Evolutionary conservation across 78 protist genomes (phyloP).

Genomic region (Fonticula alba): DNA sequence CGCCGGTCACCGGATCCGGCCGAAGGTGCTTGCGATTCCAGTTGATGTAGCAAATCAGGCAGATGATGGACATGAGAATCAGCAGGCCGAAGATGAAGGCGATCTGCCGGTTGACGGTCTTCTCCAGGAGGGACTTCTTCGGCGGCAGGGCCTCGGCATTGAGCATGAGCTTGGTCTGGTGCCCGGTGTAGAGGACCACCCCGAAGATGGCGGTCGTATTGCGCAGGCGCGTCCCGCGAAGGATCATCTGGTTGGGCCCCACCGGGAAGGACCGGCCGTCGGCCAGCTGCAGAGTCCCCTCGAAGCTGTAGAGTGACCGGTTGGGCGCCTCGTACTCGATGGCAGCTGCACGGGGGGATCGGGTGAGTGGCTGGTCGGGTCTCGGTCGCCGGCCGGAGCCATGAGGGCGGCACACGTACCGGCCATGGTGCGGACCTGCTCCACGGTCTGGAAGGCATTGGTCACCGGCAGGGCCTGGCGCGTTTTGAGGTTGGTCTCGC

Average conservation of each 20-base stretch:
- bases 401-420: no score
- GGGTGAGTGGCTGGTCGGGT: no score
- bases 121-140: not conserved
- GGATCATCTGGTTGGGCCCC: conserved; percentile 10
- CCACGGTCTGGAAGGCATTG: no score
- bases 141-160: conserved; percentile 7
- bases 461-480: not conserved
- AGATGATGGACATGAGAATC: not conserved
- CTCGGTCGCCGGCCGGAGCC: no score
- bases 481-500: conserved; percentile 25
- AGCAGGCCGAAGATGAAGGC: not conserved
- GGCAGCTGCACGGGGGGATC: not conserved
- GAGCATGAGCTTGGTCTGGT: conserved; percentile 60
- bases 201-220: conserved; percentile 65
- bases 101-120: not conserved
- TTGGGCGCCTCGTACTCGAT: conserved; percentile 10
- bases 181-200: conserved; percentile 60
- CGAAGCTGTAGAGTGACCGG: conserved; percentile 1
- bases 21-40: conserved; percentile 5
- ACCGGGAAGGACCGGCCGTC: not conserved
- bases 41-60: no score
- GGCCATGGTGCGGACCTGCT: no score
- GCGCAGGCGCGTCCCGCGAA: conserved; percentile 42
- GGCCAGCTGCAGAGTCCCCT: conserved; percentile 3
- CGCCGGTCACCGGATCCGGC: conserved; percentile 3